A percentile compares a stretch with the other conserved stretches of the same genome.
Conservation (phyloP, 1,284 basidiomycete species). For the Fomitopsis betulina region DNA sequence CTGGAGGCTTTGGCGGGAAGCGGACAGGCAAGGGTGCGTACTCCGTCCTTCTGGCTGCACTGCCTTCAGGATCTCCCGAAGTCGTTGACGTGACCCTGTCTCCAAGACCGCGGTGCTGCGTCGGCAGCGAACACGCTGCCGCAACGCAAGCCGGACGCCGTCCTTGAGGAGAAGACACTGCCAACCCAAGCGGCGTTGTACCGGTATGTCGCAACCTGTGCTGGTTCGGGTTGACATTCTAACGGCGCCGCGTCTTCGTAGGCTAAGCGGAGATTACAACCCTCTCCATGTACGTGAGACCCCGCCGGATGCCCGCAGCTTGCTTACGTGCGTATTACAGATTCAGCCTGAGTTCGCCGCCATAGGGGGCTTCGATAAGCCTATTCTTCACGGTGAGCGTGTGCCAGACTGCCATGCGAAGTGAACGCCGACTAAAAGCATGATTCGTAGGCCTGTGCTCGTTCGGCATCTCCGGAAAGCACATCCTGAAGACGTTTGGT, state of each 20-base stretch:
- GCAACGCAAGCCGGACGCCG: constrained; percentile 77
- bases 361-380: constrained; percentile 92
- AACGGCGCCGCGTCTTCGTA: constrained; percentile 22
- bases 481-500: constrained; percentile 86
- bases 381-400: constrained; percentile 67
- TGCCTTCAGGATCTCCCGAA: neutral
- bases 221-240: neutral
- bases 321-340: constrained; percentile 32
- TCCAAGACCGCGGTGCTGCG: constrained; percentile 84
- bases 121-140: constrained; percentile 84
- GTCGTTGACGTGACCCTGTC: neutral
- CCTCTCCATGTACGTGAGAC: constrained; percentile 73
- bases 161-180: constrained; percentile 84
- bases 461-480: constrained; percentile 94
- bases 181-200: constrained; percentile 87
- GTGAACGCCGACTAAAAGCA: neutral
- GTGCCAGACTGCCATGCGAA: neutral
- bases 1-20: constrained; percentile 95
- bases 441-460: constrained; percentile 68
- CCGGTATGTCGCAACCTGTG: constrained; percentile 44
- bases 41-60: neutral
- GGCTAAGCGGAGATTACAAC: constrained; percentile 87
- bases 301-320: neutral
- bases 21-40: constrained; percentile 71
- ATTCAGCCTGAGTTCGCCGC: constrained; percentile 92